Evolutionary conservation across 2,329 filamentous ascomycete genomes (phyloP).

Genomic region (Hypoxylon sp.): DNA sequence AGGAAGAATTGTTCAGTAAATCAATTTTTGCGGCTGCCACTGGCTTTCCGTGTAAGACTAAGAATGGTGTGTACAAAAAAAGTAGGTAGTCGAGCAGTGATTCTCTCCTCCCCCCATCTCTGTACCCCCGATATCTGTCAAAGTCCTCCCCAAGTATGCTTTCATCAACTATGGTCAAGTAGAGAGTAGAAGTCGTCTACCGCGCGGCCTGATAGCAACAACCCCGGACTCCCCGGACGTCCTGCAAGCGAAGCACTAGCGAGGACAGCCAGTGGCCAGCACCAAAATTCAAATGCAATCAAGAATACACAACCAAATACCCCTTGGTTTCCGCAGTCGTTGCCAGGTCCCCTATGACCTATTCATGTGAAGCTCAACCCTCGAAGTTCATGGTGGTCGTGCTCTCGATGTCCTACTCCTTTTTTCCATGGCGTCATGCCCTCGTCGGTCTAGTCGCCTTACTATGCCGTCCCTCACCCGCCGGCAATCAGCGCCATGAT

Average conservation of each 20-base stretch:
- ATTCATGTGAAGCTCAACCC: slow-evolving; percentile 21
- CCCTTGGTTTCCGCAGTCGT: slow-evolving; percentile 32
- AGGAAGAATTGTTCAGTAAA: slow-evolving; percentile 35
- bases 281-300: slow-evolving; percentile 48
- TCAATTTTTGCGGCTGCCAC: slow-evolving; percentile 47
- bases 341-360: slow-evolving; percentile 19
- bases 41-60: slow-evolving; percentile 48
- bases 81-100: slow-evolving; percentile 1
- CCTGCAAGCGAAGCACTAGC: slow-evolving; percentile 23
- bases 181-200: not conserved
- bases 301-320: slow-evolving; percentile 46
- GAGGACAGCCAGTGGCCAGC: slow-evolving; percentile 43
- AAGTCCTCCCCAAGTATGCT: slow-evolving; percentile 14
- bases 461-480: slow-evolving; percentile 11
- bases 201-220: slow-evolving; percentile 8
- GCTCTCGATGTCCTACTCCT: slow-evolving; percentile 20
- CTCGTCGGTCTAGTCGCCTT: slow-evolving; percentile 17
- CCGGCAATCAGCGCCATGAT: slow-evolving; percentile 15
- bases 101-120: slow-evolving; percentile 7
- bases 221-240: slow-evolving; percentile 1
- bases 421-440: slow-evolving; percentile 25
- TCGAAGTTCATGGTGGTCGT: slow-evolving; percentile 18
- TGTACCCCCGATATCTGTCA: slow-evolving; percentile 10
- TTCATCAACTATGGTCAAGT: slow-evolving; percentile 5
- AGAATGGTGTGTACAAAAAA: slow-evolving; percentile 47